Evolutionary conservation across 2,329 filamentous ascomycete species (phyloP).

Genomic region (Helotiales sp.): DNA sequence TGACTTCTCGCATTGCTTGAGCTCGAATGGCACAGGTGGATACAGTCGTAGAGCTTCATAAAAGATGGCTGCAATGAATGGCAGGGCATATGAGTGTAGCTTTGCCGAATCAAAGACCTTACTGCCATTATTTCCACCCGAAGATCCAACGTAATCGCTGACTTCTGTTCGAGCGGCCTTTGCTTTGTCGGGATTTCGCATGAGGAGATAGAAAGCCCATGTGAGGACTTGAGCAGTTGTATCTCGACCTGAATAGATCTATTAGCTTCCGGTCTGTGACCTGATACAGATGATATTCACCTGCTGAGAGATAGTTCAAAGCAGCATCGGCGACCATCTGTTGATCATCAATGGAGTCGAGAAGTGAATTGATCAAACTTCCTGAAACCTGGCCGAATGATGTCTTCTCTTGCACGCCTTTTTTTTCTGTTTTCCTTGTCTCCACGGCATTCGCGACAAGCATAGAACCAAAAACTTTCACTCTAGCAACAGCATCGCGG

Average conservation of each 20-base stretch:
- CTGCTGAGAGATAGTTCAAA: conserved; percentile 65
- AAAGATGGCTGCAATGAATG: conserved; percentile 61
- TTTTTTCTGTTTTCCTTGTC: conserved; percentile 37
- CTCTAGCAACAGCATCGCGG: conserved; percentile 47
- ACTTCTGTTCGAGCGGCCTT: conserved; percentile 46
- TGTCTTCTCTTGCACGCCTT: conserved; percentile 14
- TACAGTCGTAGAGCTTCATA: conserved; percentile 62
- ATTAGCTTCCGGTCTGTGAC: conserved; percentile 3
- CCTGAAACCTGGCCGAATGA: conserved; percentile 45
- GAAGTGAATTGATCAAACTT: conserved; percentile 59
- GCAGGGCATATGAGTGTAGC: conserved; percentile 39
- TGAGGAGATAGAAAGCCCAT: conserved; percentile 63
- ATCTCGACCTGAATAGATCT: conserved; percentile 48
- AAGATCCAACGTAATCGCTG: neutral
- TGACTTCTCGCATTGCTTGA: conserved; percentile 56
- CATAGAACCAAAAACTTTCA: conserved; percentile 55
- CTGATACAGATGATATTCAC: conserved; percentile 20
- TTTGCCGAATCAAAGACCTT: conserved; percentile 16
- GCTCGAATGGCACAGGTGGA: conserved; percentile 65
- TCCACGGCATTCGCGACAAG: conserved; percentile 57
- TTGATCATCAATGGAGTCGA: conserved; percentile 55
- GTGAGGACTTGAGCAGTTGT: conserved; percentile 65
- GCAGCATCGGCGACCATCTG: conserved; percentile 63
- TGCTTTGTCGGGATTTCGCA: conserved; percentile 47
- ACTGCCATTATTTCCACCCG: neutral